A percentile compares a stretch with the other conserved stretches of the same genome.
phyloP scores from a whole-genome alignment of 2,329 filamentous ascomycete species.

The Tolypocladium tundrense region DNA sequence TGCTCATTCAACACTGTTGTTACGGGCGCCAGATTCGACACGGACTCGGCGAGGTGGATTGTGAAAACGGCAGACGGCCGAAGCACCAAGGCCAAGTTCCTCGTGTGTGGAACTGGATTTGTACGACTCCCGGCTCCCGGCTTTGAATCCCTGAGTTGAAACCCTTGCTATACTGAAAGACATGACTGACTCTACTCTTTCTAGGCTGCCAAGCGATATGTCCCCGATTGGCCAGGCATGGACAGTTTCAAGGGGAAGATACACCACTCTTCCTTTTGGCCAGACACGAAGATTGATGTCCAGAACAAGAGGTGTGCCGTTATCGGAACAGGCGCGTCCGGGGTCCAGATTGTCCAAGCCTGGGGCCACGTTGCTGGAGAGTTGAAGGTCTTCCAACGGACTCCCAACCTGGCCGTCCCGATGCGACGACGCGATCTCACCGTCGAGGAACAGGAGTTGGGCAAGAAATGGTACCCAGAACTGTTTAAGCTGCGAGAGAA shows the following conservation, averaged over 20 bases:
- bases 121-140: constrained; percentile 11
- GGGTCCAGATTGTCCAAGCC: constrained; percentile 54
- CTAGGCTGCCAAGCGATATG: constrained; percentile 47
- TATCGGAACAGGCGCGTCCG: constrained; percentile 55
- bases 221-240: constrained; percentile 49
- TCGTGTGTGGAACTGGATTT: constrained; percentile 45
- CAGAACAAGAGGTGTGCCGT: constrained; percentile 49
- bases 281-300: constrained; percentile 36
- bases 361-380: constrained; percentile 40
- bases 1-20: constrained; percentile 46
- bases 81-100: constrained; percentile 35
- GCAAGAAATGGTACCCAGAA: constrained; percentile 33
- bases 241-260: constrained; percentile 49
- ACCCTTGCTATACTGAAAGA: neutral
- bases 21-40: constrained; percentile 39
- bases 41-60: constrained; percentile 34
- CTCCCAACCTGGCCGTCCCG: constrained; percentile 54
- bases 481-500: constrained; percentile 42
- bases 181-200: neutral
- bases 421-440: constrained; percentile 41
- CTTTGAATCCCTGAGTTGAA: neutral
- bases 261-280: constrained; percentile 53
- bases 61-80: constrained; percentile 40
- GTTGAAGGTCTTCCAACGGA: constrained; percentile 54
- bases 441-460: constrained; percentile 26